phyloP scores from a whole-genome alignment of 768 basidiomycete genomes.

The Kwoniella mangroviensis region DNA sequence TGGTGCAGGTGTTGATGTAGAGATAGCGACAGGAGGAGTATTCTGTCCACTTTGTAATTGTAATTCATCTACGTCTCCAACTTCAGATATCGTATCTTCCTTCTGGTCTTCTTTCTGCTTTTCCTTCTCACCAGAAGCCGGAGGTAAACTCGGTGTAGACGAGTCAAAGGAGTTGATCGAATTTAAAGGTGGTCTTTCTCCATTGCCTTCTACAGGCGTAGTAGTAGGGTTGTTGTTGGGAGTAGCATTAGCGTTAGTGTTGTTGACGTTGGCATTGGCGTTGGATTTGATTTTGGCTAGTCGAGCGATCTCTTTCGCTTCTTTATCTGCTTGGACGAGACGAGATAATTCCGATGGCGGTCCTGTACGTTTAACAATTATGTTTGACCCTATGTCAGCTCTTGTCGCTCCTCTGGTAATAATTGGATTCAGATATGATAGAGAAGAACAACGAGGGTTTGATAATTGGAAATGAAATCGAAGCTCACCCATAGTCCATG shows the following conservation, averaged over 20 bases:
- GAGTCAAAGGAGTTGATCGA: constrained; percentile 24
- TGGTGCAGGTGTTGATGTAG: constrained; percentile 6
- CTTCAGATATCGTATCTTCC: constrained; percentile 30
- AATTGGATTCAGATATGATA: neutral
- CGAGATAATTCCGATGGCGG: constrained; percentile 43
- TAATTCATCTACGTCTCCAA: constrained; percentile 33
- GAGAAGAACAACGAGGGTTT: neutral
- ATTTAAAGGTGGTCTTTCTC: constrained; percentile 23
- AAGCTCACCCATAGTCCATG: constrained; percentile 42
- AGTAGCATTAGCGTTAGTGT: neutral
- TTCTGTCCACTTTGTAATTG: constrained; percentile 11
- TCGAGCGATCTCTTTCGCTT: constrained; percentile 38
- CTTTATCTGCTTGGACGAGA: constrained; percentile 44
- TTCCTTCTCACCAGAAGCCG: constrained; percentile 1
- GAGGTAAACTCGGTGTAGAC: neutral
- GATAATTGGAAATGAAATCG: neutral
- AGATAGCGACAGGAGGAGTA: neutral
- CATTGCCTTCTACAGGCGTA: neutral
- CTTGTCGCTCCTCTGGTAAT: neutral
- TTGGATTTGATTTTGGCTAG: constrained; percentile 32
- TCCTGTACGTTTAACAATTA: constrained; percentile 24
- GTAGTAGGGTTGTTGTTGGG: too few species aligned
- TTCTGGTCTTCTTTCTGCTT: neutral
- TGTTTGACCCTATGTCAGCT: neutral
- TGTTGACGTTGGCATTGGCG: constrained; percentile 7